Evolutionary conservation across 108 stramenopile genomes (phyloP).

Genomic region (Pseudonitzschia multistriata): DNA sequence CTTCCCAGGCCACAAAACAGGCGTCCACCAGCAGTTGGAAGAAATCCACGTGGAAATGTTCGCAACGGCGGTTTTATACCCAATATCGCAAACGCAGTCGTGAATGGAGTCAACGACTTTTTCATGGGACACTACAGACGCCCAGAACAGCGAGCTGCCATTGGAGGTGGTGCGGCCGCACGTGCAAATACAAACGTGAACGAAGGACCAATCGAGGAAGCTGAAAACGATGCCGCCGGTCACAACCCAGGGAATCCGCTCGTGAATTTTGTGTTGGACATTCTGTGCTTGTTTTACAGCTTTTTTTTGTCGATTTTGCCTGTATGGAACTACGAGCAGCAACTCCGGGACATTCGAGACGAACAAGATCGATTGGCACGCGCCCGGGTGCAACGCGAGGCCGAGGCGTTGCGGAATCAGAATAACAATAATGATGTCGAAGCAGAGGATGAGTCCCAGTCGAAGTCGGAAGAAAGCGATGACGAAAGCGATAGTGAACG

Average conservation of each 20-base stretch:
- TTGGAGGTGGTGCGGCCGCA: not conserved
- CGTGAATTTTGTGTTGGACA: not conserved
- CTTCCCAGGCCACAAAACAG: not conserved
- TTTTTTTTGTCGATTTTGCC: conserved; percentile 14
- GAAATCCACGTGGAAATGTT: not conserved
- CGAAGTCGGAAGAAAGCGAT: not conserved
- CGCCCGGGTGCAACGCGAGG: not conserved
- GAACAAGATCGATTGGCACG: not conserved
- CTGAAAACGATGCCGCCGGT: not conserved
- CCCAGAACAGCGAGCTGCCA: not conserved
- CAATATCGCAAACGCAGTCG: not conserved
- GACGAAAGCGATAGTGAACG: not conserved
- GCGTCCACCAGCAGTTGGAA: not conserved
- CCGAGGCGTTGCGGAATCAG: not conserved
- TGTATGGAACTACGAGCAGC: conserved; percentile 7
- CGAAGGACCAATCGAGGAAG: too few species aligned
- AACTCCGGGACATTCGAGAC: conserved; percentile 7
- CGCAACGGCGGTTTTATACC: not conserved
- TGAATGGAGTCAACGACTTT: conserved; percentile 8
- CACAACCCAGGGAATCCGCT: not conserved
- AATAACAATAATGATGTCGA: not conserved
- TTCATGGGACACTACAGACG: conserved; percentile 2
- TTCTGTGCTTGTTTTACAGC: not conserved
- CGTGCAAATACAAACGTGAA: not conserved
- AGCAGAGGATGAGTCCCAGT: not conserved